Evolutionary conservation across 371 early-diverging fungal genomes (phyloP).

Genomic region (Mucor plumbeus): DNA sequence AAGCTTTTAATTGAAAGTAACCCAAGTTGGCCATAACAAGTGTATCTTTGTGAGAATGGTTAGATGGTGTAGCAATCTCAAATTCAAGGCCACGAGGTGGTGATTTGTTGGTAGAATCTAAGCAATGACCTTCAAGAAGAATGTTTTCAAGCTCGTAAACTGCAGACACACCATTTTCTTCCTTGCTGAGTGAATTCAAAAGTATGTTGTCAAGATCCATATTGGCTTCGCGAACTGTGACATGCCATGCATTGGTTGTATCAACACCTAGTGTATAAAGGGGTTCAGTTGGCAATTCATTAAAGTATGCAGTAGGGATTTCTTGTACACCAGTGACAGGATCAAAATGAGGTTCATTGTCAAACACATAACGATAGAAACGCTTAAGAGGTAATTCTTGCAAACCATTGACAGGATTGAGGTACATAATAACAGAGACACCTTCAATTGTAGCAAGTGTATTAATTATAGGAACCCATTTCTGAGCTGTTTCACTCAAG

Average conservation of each 20-base stretch:
- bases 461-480: slow-evolving; percentile 71
- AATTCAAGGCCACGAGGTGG: slow-evolving; percentile 93
- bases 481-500: slow-evolving; percentile 75
- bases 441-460: slow-evolving; percentile 63
- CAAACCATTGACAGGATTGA: slow-evolving; percentile 59
- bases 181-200: slow-evolving; percentile 54
- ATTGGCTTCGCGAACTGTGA: slow-evolving; percentile 76
- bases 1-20: slow-evolving; percentile 92
- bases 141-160: slow-evolving; percentile 83
- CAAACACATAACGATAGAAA: slow-evolving; percentile 90
- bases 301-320: slow-evolving; percentile 70
- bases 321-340: slow-evolving; percentile 33
- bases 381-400: slow-evolving; percentile 77
- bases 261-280: slow-evolving; percentile 90
- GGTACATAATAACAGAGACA: slow-evolving; percentile 64
- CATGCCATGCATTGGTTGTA: slow-evolving; percentile 86
- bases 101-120: slow-evolving; percentile 63
- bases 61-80: slow-evolving; percentile 54
- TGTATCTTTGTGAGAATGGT: slow-evolving; percentile 76
- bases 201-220: slow-evolving; percentile 93
- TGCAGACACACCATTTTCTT: slow-evolving; percentile 66
- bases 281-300: slow-evolving; percentile 74
- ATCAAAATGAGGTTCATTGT: slow-evolving; percentile 67
- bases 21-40: slow-evolving; percentile 97
- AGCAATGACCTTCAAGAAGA: slow-evolving; percentile 88